Conservation (phyloP, 2,329 filamentous ascomycete species). For the Fonsecaea multimorphosa region DNA sequence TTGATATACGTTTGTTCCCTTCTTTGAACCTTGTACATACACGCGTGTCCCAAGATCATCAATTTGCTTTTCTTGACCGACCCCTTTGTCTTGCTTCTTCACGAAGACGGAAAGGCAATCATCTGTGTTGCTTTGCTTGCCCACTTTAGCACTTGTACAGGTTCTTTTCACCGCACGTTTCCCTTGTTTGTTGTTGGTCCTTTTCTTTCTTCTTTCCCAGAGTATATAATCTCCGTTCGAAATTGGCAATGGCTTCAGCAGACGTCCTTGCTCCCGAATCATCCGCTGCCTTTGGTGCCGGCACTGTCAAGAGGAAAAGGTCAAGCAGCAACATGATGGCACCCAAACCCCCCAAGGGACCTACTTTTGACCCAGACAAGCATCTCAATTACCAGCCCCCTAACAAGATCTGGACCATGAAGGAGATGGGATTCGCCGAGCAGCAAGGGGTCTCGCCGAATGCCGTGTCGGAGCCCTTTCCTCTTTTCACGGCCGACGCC, state of each 20-base stretch:
- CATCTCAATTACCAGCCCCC: conserved; percentile 61
- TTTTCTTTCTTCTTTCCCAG: neutral
- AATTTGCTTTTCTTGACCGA: neutral
- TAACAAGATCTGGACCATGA: conserved; percentile 63
- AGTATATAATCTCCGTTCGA: conserved; percentile 6
- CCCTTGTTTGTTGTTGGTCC: neutral
- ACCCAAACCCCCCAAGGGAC: conserved; percentile 37
- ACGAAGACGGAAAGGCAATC: neutral
- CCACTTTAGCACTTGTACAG: neutral
- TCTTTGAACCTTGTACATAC: neutral
- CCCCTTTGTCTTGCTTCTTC: neutral
- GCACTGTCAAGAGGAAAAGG: conserved; percentile 25
- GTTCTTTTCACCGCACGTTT: neutral
- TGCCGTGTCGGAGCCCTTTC: conserved; percentile 68
- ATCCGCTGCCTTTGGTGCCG: conserved; percentile 13
- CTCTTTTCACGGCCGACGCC: conserved; percentile 65
- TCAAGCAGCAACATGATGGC: conserved; percentile 30
- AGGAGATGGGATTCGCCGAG: conserved; percentile 62
- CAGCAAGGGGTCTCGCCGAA: conserved; percentile 64
- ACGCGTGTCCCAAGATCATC: neutral
- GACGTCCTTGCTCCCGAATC: conserved; percentile 28
- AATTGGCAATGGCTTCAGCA: conserved; percentile 33
- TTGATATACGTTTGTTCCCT: conserved; percentile 16
- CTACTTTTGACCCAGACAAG: conserved; percentile 58
- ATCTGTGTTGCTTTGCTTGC: neutral